Evolutionary conservation across 768 basidiomycete species (phyloP).

Genomic region (Lepiota subincarnata): DNA sequence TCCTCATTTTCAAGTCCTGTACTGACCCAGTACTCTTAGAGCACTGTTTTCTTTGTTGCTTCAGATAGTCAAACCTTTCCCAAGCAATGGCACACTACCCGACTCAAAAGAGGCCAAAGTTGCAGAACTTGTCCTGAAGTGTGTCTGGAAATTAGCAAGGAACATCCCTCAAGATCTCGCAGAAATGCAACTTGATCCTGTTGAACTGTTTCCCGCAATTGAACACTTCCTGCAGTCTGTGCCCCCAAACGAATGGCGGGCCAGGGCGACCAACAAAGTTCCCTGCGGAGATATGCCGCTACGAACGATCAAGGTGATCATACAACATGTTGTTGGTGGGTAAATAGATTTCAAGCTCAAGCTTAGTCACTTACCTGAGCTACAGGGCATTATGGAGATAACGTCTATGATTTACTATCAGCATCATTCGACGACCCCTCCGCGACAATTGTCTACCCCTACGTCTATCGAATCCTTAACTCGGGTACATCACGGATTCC

Average conservation of each 20-base stretch:
- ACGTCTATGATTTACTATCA: slow-evolving; percentile 87
- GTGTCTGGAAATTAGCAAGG: slow-evolving; percentile 95
- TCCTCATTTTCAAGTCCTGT: background rate
- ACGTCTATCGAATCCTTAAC: slow-evolving; percentile 89
- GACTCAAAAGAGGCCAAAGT: slow-evolving; percentile 85
- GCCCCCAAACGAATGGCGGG: slow-evolving; percentile 94
- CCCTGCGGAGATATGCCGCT: slow-evolving; percentile 98
- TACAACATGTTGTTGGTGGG: slow-evolving; percentile 95
- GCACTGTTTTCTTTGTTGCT: slow-evolving; percentile 79
- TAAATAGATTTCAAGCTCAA: slow-evolving; percentile 13
- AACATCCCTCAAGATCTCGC: slow-evolving; percentile 91
- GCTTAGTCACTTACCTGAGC: slow-evolving; percentile 12
- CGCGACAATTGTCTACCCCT: slow-evolving; percentile 94
- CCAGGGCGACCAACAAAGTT: slow-evolving; percentile 83
- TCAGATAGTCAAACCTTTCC: slow-evolving; percentile 82
- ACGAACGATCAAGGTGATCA: slow-evolving; percentile 95
- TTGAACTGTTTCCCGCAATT: slow-evolving; percentile 86
- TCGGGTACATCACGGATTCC: slow-evolving; percentile 46
- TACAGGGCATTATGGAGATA: slow-evolving; percentile 78
- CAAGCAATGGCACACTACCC: slow-evolving; percentile 60
- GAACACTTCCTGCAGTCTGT: slow-evolving; percentile 93
- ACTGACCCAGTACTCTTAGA: slow-evolving; percentile 29
- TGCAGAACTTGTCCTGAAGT: slow-evolving; percentile 91
- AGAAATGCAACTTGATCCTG: slow-evolving; percentile 75
- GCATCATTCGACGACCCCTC: slow-evolving; percentile 94